phyloP scores from a whole-genome alignment of 2,329 filamentous ascomycete species.

The Fusarium sp. region DNA sequence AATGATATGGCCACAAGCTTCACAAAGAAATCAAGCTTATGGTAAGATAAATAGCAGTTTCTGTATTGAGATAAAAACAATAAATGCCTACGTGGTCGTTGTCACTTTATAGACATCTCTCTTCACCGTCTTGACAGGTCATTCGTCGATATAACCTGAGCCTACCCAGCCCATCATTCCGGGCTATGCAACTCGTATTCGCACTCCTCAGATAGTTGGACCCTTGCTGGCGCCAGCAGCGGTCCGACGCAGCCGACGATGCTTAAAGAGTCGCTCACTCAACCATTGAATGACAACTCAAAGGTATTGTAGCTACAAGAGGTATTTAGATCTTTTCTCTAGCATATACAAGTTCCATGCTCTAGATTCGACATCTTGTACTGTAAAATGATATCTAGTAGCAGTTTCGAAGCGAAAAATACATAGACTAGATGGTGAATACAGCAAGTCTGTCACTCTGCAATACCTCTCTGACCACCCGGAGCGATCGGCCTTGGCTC shows the following conservation, averaged over 20 bases:
- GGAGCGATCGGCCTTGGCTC: too few species aligned
- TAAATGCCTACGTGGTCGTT: not conserved
- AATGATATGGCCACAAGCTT: not conserved
- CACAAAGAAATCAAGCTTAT: not conserved
- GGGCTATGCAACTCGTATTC: conserved; percentile 40
- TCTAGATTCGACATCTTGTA: too few species aligned
- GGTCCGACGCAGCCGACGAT: conserved; percentile 22
- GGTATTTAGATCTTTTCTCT: too few species aligned
- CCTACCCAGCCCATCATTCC: not conserved
- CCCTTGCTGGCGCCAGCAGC: conserved; percentile 40
- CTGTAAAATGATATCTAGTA: too few species aligned
- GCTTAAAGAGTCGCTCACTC: conserved; percentile 1
- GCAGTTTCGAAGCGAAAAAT: too few species aligned
- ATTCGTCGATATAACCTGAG: not conserved
- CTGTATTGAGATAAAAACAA: too few species aligned
- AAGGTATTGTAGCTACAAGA: too few species aligned
- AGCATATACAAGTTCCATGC: too few species aligned
- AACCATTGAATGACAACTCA: not conserved
- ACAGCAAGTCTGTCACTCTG: too few species aligned
- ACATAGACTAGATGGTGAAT: too few species aligned
- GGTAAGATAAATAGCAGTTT: not conserved
- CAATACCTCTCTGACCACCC: too few species aligned
- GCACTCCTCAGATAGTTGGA: conserved; percentile 30
- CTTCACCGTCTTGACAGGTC: not conserved
- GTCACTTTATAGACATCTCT: not conserved